Conservation (phyloP, 108 stramenopile genomes). For the Phaeodactylum tricornutum region DNA sequence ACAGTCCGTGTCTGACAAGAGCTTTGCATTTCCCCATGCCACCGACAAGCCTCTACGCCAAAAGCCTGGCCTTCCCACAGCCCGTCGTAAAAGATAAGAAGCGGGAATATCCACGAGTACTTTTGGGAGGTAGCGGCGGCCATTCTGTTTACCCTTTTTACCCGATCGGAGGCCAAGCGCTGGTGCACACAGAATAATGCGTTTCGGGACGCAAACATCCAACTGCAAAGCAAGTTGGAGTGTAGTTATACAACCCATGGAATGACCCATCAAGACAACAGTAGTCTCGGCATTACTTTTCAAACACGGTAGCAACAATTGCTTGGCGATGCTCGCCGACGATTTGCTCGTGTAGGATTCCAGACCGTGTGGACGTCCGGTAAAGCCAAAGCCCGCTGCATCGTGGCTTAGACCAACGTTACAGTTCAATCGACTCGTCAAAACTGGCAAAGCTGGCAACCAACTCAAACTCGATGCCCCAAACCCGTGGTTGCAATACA, state of each 20-base stretch:
- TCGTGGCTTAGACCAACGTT: slow-evolving; percentile 56
- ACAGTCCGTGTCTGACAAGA: slow-evolving; percentile 50
- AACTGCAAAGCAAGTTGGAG: slow-evolving; percentile 46
- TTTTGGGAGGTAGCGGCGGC: background rate
- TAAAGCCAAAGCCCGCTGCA: slow-evolving; percentile 78
- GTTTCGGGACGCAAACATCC: slow-evolving; percentile 13
- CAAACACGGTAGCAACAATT: slow-evolving; percentile 17
- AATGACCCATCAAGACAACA: slow-evolving; percentile 67
- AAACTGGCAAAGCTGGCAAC: slow-evolving; percentile 37
- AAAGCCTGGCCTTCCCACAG: slow-evolving; percentile 46
- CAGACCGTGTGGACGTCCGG: slow-evolving; percentile 49
- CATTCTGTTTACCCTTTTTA: background rate
- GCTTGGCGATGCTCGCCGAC: slow-evolving; percentile 34
- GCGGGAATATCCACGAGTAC: slow-evolving; percentile 16
- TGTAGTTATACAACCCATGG: slow-evolving; percentile 57
- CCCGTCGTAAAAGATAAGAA: slow-evolving; percentile 41
- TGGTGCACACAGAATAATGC: slow-evolving; percentile 62
- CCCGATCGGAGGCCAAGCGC: slow-evolving; percentile 30
- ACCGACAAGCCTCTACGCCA: slow-evolving; percentile 48
- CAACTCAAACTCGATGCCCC: slow-evolving; percentile 73
- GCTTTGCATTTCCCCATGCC: slow-evolving; percentile 53
- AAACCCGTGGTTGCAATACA: slow-evolving; percentile 77
- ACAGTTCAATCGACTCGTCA: slow-evolving; percentile 30
- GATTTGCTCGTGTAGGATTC: slow-evolving; percentile 22
- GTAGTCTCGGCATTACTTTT: slow-evolving; percentile 2